Base-by-base conservation (phyloP, 1,284 basidiomycete genomes). In the Cutaneotrichosporon cyanovorans region DNA sequence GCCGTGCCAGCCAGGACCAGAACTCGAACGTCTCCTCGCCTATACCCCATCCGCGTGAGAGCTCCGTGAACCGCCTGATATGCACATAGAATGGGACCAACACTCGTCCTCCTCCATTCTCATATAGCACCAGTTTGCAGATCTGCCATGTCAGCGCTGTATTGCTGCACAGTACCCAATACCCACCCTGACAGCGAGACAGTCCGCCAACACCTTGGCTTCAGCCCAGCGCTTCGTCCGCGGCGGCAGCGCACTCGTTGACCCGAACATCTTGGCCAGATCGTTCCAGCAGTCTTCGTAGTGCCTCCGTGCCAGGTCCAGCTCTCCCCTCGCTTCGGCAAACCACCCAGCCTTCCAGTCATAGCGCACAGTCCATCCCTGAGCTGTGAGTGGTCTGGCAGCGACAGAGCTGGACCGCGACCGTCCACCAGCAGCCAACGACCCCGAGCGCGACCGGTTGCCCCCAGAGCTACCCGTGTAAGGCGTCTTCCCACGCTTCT, bases 211-310 rank as follows among this genome's bases (percentile, higher is more conserved):
- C 2, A 97, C 93, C 64, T 95, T 96, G 2, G 91, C 93, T 71
- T 98, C 93, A 4, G 93, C 91, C 92, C 93, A 97, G 23, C 93
- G 78, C 66, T 97, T 97, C 0, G 92, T 96, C 3, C 92, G 79
- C 4, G 93, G 91, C 0, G 87, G 87, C 4, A 95, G 69, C 45
- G 87, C 84, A 0, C 81, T 81, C 4, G 86, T 85, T 4, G 87
- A 87, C 1, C 83, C 80, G 62, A 95, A 92, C 84, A 93, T 89
- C 38, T 83, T 80, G 28, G 83, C 75, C 12, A 95, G 73, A 42
- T 80, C 82, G 36, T 79, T 79, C 73, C 91, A 92, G 19, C 87
- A 86, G 60, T 92, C 88, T 68, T 92, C 88, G 61, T 90, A 92
- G 64, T 93, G 87, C 83, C 87, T 88, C 52, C 89, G 75, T 2